Evolutionary conservation across 2,329 filamentous ascomycete species (phyloP), one percentile per base, ranked within the genome.

Genomic region (Penicillium sp.): DNA sequence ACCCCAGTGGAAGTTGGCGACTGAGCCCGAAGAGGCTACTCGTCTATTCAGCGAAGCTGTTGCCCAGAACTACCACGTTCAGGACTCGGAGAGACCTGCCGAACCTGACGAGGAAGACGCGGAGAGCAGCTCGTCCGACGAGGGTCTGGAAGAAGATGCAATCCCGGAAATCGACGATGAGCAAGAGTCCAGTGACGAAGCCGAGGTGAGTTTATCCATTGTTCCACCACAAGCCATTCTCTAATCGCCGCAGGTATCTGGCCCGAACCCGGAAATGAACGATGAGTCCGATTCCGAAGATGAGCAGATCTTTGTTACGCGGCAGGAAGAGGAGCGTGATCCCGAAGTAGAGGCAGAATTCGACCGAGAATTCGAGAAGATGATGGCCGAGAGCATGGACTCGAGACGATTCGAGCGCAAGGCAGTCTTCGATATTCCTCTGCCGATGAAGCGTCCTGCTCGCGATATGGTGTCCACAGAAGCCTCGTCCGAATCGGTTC

Each of bases 371-470:
- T 93, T 95, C 64, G 90, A 93, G 25, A 96, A 94, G 67, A 86
- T 98, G 80, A 97, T 98, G 91, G 80, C 90, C 35, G 93, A 98
- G 66, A 96, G 91, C 69, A 73, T 95, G 57, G 93, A 98, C 54
- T 94, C 91, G 4, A 82, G 93, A 55, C 96, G 95, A 58, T 94
- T 95, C 54, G 93, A 98, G 60, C 86, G 93, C 47, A 96, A 95
- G 68, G 82, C 87, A 18, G 78, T 93, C 36, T 96, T 98, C 59
- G 94, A 98, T 63, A 87, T 97, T n/a, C 89, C 94, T 1, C 72
- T 98, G n/a, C 93, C 93, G 0, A 90, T 98, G 69, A 85, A 88
- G 38, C 77, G 78, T 15, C 72, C 69, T 63, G 73, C 73, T 34
- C 83, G 86, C 18, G 86, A 90, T 36, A 58, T 68, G 3, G 58